Evolutionary conservation across 306 rosid genomes (phyloP), one percentile per base, ranked within the genome.

Genomic region (Vigna hirtella): DNA sequence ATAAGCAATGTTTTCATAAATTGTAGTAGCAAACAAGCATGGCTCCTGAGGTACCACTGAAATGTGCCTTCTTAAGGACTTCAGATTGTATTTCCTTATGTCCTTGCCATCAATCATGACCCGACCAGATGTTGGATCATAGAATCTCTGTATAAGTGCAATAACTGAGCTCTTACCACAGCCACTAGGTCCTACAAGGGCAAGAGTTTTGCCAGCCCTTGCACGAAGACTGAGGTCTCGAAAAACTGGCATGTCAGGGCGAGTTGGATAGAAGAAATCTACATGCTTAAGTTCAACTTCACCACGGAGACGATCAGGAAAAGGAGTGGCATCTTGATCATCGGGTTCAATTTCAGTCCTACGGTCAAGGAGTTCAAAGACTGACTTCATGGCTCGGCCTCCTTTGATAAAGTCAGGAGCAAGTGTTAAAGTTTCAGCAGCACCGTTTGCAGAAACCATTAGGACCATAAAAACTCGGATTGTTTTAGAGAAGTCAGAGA

Each of bases 391-490:
- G 59, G 99, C 99, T 59, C 89, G 86, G 28, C 98, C 99, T 70
- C 99, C 99, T 86, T 95, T 95, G 78, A 95, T 91, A 64, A 95
- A 95, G 82, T 95, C 99, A 32, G 99, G 99, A 83, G 99, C 99
- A n/a, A 95, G 78, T 28, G 99, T 95, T 36, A 95, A 74, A 47
- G 99, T 95, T 83, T 95, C 99, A 7, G 99, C 99, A 50, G 99
- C 99, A 16, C 99, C 99, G 40, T 95, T 95, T 42, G 99, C 99
- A 18, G 99, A 95, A 63, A 95, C 98, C 99, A 95, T 95, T 26
- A 93, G 97, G 75, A 95, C 98, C 99, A 95, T 93, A 74, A 95
- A 95, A 78, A 95, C 99, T 76, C 91, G 83, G 47, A 95, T 93
- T 34, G 99, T 84, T 82, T 90, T 95, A 0, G 99, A 95, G 92